Percentiles rank a stretch among this genome's conserved stretches.
Evolutionary conservation across 1,284 basidiomycete genomes (phyloP).

Genomic region (Melampsora americana): DNA sequence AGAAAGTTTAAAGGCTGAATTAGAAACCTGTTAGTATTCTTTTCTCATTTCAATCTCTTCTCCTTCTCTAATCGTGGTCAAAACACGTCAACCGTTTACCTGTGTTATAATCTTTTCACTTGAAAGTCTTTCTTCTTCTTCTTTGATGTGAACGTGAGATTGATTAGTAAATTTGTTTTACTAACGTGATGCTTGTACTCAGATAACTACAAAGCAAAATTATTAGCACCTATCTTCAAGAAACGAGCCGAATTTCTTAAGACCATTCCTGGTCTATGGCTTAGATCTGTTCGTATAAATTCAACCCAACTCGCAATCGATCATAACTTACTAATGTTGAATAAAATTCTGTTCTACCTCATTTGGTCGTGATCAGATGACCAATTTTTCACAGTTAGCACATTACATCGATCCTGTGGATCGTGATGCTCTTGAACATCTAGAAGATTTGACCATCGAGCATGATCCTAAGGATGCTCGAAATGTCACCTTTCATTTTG

Average conservation of each 20-base stretch:
- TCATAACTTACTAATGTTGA: constrained; percentile 34
- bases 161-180: too few species aligned
- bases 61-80: neutral
- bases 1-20: constrained; percentile 21
- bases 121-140: neutral
- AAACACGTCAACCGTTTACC: neutral
- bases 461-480: constrained; percentile 25
- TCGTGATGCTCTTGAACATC: constrained; percentile 23
- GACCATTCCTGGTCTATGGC: constrained; percentile 24
- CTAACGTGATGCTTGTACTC: too few species aligned
- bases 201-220: constrained; percentile 33
- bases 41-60: neutral
- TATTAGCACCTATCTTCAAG: constrained; percentile 31
- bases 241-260: constrained; percentile 35
- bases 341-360: too few species aligned
- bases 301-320: constrained; percentile 46
- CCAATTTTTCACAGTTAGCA: constrained; percentile 6
- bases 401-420: constrained; percentile 20
- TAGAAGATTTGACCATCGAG: constrained; percentile 14
- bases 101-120: too few species aligned
- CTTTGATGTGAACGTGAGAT: too few species aligned
- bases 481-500: constrained; percentile 28
- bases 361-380: constrained; percentile 9
- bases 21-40: constrained; percentile 23
- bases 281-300: constrained; percentile 24